These are phyloP conservation scores for Paraphaeosphaeria sporulosa DNA, from an alignment of 2,329 filamentous ascomycete genomes.

Conservation along the genomic window DNA sequence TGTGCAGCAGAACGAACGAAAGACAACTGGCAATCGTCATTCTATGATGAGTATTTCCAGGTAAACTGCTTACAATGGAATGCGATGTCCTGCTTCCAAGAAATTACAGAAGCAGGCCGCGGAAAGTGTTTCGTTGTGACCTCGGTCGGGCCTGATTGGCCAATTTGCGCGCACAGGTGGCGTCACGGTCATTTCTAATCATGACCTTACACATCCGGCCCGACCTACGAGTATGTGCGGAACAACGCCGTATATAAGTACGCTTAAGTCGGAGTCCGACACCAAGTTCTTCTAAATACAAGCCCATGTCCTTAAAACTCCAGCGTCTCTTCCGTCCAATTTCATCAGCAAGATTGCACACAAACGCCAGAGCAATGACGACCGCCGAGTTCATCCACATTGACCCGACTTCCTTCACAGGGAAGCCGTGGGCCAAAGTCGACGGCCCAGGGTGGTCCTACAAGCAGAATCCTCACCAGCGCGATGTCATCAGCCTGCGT, in stretches of 20 bases:
- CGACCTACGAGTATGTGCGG: slow-evolving; percentile 16
- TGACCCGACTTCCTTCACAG: slow-evolving; percentile 60
- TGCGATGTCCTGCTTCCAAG: not conserved
- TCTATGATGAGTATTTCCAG: not conserved
- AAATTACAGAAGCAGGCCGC: not conserved
- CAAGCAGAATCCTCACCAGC: slow-evolving; percentile 54
- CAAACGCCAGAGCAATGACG: slow-evolving; percentile 58
- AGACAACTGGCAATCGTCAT: not conserved
- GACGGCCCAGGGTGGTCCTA: slow-evolving; percentile 67
- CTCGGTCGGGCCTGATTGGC: slow-evolving; percentile 4
- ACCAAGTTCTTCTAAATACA: not conserved
- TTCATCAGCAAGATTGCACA: not conserved
- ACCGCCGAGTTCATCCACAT: slow-evolving; percentile 67
- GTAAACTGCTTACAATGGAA: slow-evolving; percentile 1
- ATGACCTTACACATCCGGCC: slow-evolving; percentile 19
- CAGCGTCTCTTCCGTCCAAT: slow-evolving; percentile 7
- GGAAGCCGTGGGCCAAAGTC: slow-evolving; percentile 71
- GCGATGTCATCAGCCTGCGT: slow-evolving; percentile 64
- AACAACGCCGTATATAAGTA: slow-evolving; percentile 19
- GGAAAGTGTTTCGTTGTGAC: not conserved
- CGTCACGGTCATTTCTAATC: slow-evolving; percentile 17
- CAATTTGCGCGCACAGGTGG: slow-evolving; percentile 1
- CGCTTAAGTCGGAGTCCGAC: not conserved
- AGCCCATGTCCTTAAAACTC: slow-evolving; percentile 12
- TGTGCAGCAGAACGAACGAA: not conserved